Percentiles rank a stretch among this genome's conserved stretches.
Evolutionary conservation across 495 filamentous ascomycete species (phyloP).

Genomic region (Daldinia concentrica): DNA sequence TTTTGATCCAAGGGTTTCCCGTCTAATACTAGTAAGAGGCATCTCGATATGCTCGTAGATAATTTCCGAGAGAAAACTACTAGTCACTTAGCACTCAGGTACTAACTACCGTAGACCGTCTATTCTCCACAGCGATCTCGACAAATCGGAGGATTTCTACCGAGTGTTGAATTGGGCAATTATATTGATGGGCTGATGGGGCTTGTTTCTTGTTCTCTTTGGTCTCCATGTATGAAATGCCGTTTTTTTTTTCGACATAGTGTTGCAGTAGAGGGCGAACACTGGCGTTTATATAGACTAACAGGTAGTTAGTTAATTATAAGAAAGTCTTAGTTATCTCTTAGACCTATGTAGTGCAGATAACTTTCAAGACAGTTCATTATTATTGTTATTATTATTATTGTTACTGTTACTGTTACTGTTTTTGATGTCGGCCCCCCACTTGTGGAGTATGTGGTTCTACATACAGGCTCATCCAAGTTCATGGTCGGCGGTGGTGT

Average conservation of each 20-base stretch:
- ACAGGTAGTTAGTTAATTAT: no score
- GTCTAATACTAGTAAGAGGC: conserved; percentile 10
- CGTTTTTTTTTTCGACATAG: background rate
- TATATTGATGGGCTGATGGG: conserved; percentile 10
- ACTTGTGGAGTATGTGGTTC: conserved; percentile 6
- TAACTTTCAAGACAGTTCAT: background rate
- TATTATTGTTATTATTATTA: background rate
- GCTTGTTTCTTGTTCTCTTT: conserved; percentile 8
- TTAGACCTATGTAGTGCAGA: background rate
- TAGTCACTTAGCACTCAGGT: conserved; percentile 1
- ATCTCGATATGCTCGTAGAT: conserved; percentile 15
- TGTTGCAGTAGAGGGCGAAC: background rate
- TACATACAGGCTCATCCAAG: conserved; percentile 8
- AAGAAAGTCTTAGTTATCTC: background rate
- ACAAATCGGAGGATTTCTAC: conserved; percentile 1
- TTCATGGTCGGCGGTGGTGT: conserved; percentile 8
- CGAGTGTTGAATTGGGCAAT: background rate
- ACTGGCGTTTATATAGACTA: no score
- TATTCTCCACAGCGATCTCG: background rate
- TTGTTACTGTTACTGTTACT: background rate
- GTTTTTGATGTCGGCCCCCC: conserved; percentile 17
- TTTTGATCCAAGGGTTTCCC: conserved; percentile 31
- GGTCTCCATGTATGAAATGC: background rate
- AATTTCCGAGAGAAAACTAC: conserved; percentile 29
- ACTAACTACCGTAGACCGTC: background rate